These are phyloP conservation scores for Endoconidiophora polonica DNA, from an alignment of 2,329 filamentous ascomycete genomes.

Conservation along the genomic window DNA sequence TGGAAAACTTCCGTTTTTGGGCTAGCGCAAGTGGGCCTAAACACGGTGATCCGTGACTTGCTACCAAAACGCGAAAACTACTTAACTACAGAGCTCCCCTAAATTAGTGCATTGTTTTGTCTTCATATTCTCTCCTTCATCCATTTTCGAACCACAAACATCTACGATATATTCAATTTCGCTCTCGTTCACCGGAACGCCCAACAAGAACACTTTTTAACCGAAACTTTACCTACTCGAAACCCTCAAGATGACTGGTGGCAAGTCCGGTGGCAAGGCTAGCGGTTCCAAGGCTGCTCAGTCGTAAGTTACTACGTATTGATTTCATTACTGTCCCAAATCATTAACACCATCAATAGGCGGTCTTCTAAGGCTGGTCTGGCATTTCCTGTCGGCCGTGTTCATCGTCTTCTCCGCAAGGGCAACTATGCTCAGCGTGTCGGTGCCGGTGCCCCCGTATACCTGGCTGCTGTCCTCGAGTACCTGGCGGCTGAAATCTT, in stretches of 20 bases:
- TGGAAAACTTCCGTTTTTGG: conserved; percentile 15
- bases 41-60: conserved; percentile 33
- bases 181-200: no score
- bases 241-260: conserved; percentile 90
- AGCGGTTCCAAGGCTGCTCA: conserved; percentile 97
- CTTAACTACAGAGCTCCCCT: conserved; percentile 35
- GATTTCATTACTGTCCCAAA: conserved; percentile 13
- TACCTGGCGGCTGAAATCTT: conserved; percentile 97
- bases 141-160: no score
- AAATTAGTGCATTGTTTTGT: conserved; percentile 15
- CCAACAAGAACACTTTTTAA: neutral
- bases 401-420: conserved; percentile 96
- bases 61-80: conserved; percentile 34
- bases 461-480: conserved; percentile 94
- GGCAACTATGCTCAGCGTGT: conserved; percentile 99
- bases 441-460: conserved; percentile 96
- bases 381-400: conserved; percentile 97
- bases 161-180: no score
- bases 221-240: neutral
- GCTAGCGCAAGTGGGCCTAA: conserved; percentile 12
- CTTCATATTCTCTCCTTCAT: no score
- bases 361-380: conserved; percentile 99
- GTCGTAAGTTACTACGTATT: conserved; percentile 53
- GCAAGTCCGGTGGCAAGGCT: conserved; percentile 99
- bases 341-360: conserved; percentile 34